Evolutionary conservation across 495 filamentous ascomycete species (phyloP), one percentile per base, ranked within the genome.

Genomic region (Talaromyces thailandensis): DNA sequence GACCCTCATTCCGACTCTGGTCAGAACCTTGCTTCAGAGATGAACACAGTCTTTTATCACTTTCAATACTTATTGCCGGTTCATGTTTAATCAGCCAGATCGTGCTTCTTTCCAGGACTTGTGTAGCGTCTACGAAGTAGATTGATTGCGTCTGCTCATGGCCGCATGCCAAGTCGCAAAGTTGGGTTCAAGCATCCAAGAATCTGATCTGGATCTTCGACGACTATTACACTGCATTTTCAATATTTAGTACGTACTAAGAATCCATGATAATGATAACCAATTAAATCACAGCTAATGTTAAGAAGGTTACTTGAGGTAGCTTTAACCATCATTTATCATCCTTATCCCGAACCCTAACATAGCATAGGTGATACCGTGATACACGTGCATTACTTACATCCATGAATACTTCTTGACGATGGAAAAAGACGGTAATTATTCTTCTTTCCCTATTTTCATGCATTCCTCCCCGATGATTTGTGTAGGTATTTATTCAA

Each of bases 391-490:
- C 11, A 55, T 28, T 11, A 4, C 21, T 26, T 28, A 1, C 9
- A 16, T 16, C 23, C 23, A 55, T 16, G 14, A 55, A 8, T 25
- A 16, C 16, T 24, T 14, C 18, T 7, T 8, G 12, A 55, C 1
- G 12, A 55, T 28, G 21, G 18, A 4, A 1, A 12, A 29, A 26
- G 12, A 26, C 0, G 6, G 21, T 3, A 2, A 11, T 3, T 55
- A 25, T 25, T 6, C 12, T 55, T 11, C 14, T 14, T 55, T 40
- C 35, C 26, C 51, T 55, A 9, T 25, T 55, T 7, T 55, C 51
- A 55, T 55, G 51, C 51, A 55, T 55, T 55, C 51, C 51, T 55
- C 26, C 51, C 51, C 51, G 23, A 55, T 28, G 51, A 26, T 26
- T 28, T 11, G n/a, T 28, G 11, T 16, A 29, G 14, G 16, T 28